Conservation (phyloP, 1,284 basidiomycete genomes). For the Ganoderma lucidum region DNA sequence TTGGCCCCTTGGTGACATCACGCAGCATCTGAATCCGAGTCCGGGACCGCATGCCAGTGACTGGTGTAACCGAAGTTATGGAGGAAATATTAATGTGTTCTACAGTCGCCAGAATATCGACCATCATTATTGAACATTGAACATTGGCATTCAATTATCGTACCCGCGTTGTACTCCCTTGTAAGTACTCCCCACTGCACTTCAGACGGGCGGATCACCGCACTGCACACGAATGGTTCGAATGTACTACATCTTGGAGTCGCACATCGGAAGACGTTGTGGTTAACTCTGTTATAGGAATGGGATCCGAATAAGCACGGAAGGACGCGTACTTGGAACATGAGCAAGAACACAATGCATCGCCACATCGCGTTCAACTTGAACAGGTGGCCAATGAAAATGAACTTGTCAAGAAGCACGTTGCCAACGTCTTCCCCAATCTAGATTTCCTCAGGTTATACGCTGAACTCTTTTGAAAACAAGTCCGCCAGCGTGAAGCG, state of each 20-base stretch:
- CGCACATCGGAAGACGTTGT: not conserved
- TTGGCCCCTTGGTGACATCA: conserved; percentile 29
- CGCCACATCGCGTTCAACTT: not conserved
- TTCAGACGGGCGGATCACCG: not conserved
- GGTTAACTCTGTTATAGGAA: not conserved
- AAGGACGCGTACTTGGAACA: not conserved
- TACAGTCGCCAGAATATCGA: not conserved
- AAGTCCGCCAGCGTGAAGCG: too few species aligned
- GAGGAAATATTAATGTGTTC: not conserved
- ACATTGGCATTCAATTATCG: too few species aligned
- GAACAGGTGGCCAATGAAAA: too few species aligned
- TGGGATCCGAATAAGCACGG: not conserved
- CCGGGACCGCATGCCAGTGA: not conserved
- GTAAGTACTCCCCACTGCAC: too few species aligned
- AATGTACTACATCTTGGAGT: not conserved
- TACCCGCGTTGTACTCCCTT: too few species aligned
- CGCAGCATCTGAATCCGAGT: not conserved
- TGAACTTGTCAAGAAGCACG: too few species aligned
- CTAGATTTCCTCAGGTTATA: too few species aligned
- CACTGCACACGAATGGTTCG: not conserved
- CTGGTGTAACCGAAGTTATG: not conserved
- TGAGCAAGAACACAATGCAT: not conserved
- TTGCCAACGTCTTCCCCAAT: too few species aligned
- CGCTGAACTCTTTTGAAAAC: too few species aligned
- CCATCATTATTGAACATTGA: too few species aligned